Evolutionary conservation across 179 eudicot species (phyloP), one percentile per base, ranked within the genome.

Genomic region (Camellia oleifera): DNA sequence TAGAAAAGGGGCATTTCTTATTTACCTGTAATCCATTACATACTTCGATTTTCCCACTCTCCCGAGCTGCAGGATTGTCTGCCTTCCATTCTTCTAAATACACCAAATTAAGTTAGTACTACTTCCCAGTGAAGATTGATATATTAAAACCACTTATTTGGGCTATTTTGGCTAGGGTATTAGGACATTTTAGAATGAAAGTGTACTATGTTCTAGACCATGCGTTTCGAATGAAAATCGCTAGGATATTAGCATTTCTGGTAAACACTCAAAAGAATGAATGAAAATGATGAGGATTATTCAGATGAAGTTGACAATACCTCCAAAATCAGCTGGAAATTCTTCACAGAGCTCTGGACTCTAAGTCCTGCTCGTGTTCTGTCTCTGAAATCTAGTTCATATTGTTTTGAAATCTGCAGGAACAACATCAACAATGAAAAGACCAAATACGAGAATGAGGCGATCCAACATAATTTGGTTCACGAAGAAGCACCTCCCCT

Each of bases 361-460:
- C 78, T 82, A 68, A 89, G 87, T 40, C 98, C 97, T 52, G 88
- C 87, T 85, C 85, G 87, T 17, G 91, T 87, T 85, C 88, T 90
- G 56, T 92, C 97, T 92, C 97, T 96, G 85, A 89, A 96, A 84
- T 96, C 97, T 61, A 96, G 85, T 73, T 96, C 98, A 65, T 96
- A 96, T 75, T 92, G 93, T 76, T 90, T 96, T 64, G 97, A 78
- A 26, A 77, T 78, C 99, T 96, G 82, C 20, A 69, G 56, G 42
- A 83, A 15, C 79, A 58, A 81, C 61, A 79, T 13, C 3, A 20
- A 54, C 13, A 20, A 7, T 13, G 11, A 14, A 8, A n/a, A 3
- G 26, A 67, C 23, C 5, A 10, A 9, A 13, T 5, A 17, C 40
- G 4, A 15, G 32, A 48, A 56, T 70, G 32, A 50, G 62, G 26